A percentile compares a stretch with the other conserved stretches of the same genome.
These are phyloP conservation scores for Globisporangium uncinulatum DNA, from an alignment of 352 stramenopile species.

Conservation along the genomic window DNA sequence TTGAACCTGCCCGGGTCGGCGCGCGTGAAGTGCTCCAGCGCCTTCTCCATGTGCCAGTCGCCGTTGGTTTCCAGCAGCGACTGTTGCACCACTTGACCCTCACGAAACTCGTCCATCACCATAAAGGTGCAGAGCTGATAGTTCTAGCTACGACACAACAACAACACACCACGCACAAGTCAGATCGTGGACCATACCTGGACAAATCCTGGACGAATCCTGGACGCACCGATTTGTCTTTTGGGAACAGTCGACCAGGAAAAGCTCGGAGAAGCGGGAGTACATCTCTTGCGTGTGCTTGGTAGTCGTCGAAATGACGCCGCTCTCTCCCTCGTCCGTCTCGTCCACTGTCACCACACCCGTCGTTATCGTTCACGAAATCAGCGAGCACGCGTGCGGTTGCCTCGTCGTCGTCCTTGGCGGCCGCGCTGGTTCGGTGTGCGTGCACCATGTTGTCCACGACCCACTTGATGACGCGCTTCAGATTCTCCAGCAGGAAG, in stretches of 20 bases:
- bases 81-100: constrained; percentile 10
- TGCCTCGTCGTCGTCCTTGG: too few relatives aligned
- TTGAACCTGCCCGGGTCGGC: constrained; percentile 5
- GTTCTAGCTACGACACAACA: constrained; percentile 11
- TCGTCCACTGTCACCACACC: constrained; percentile 6
- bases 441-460: too few relatives aligned
- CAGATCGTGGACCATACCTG: not conserved
- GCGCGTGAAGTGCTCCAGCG: constrained; percentile 10
- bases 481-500: too few relatives aligned
- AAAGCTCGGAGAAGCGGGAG: constrained; percentile 9
- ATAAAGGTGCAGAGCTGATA: constrained; percentile 21
- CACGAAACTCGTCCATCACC: constrained; percentile 14
- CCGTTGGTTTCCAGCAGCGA: constrained; percentile 16
- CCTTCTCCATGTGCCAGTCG: constrained; percentile 20
- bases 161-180: not conserved
- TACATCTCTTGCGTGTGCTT: constrained; percentile 9
- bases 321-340: constrained; percentile 4
- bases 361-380: not conserved
- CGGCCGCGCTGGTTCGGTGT: too few relatives aligned
- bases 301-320: constrained; percentile 11
- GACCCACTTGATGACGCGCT: too few relatives aligned
- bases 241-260: constrained; percentile 15
- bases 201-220: too few relatives aligned
- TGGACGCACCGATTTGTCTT: constrained; percentile 15
- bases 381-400: not conserved